These are phyloP conservation scores for Begonia peltatifolia DNA, from an alignment of 306 rosid genomes.

Conservation along the genomic window DNA sequence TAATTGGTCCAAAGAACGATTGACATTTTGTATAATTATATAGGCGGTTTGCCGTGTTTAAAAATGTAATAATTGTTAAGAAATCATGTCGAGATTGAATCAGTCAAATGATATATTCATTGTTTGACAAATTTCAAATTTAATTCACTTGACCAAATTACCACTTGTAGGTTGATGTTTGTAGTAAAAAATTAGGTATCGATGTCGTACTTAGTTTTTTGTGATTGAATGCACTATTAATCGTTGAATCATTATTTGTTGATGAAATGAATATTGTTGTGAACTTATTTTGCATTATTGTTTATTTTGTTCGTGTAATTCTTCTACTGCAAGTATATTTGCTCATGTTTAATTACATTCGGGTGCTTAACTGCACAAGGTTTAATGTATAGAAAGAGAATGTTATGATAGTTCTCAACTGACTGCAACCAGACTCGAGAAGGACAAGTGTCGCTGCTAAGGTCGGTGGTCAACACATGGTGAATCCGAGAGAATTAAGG, in stretches of 20 bases:
- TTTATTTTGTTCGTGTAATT: not conserved
- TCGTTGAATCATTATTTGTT: not conserved
- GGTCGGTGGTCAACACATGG: too few relatives aligned
- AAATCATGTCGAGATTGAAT: not conserved
- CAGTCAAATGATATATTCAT: not conserved
- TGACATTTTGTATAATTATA: too few relatives aligned
- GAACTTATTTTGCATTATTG: not conserved
- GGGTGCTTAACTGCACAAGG: not conserved
- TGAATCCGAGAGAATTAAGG: too few relatives aligned
- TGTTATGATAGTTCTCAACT: not conserved
- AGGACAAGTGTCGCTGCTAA: too few relatives aligned
- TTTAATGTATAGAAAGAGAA: not conserved
- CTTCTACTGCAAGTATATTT: not conserved
- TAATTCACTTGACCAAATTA: not conserved
- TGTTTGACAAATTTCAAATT: not conserved
- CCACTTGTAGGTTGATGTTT: not conserved
- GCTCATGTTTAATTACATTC: too few relatives aligned
- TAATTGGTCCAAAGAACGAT: too few relatives aligned
- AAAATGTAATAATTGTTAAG: not conserved
- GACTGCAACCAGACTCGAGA: too few relatives aligned
- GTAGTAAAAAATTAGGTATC: not conserved
- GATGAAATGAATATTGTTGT: not conserved
- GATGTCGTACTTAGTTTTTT: not conserved
- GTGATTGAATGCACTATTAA: not conserved
- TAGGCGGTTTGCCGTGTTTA: not conserved